Base-by-base conservation (phyloP, 148 eudicot species). In the Pharnaceum exiguum region DNA sequence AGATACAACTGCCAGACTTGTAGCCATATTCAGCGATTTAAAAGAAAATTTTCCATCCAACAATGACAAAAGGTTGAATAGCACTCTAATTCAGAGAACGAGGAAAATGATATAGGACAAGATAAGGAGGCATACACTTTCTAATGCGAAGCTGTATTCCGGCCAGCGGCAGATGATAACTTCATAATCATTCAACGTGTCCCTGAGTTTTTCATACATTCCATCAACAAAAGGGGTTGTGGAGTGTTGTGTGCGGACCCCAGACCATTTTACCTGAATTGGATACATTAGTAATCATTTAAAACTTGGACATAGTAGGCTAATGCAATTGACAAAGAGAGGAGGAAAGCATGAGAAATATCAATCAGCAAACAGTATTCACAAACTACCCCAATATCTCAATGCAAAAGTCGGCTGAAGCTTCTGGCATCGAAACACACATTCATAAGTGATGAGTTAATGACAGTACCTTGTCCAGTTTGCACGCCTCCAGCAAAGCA, bases 91-190 rank as follows among this genome's bases (percentile, higher is more conserved):
- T n/a, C n/a, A n/a, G 10, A 27, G 21, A 62, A 19, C 16, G 18
- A 27, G 9, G 43, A 23, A 30, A 38, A 25, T 37, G 48, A 26
- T 24, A 46, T 8, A 50, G 26, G 24, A 43, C 21, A 19, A 36
- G 22, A 32, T 11, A 12, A 7, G 35, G 29, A 35, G 24, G 48
- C 82, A 35, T 83, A 90, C 97, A 75, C 72, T 82, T 76, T 90
- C 97, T 73, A 90, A 68, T 11, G 74, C 79, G 49, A 78, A 80
- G 29, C 85, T 82, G 63, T 90, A 90, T 67, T 90, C 97, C 29
- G 97, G 97, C 97, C 97, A 90, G 40, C 97, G 93, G 65, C 93
- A 73, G 48, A 90, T 81, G 67, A 90, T 87, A 64, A 87, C 85
- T 37, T 82, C 90, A 59, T 87, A 90, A 65, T 82, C 95, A 32